These are phyloP conservation scores for Gnaphalium uliginosum DNA, from an alignment of 129 eudicot genomes.

Conservation along the genomic window DNA sequence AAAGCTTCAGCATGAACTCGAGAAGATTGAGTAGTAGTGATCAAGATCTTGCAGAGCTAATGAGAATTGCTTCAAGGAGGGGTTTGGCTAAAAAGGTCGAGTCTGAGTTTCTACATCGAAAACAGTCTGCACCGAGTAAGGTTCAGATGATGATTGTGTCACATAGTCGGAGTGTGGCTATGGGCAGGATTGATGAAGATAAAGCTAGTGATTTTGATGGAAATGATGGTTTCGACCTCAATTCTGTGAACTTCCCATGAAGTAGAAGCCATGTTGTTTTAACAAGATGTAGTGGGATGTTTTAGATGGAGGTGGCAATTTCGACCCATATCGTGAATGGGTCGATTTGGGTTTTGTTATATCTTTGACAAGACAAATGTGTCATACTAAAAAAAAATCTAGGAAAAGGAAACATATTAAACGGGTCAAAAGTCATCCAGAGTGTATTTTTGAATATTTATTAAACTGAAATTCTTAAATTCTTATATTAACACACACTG, in stretches of 20 bases:
- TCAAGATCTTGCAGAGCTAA: conserved; percentile 39
- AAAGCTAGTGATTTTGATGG: conserved; percentile 31
- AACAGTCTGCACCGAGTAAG: neutral
- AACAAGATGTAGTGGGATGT: neutral
- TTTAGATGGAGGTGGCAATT: neutral
- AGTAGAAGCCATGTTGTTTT: conserved; percentile 27
- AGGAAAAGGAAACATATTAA: neutral
- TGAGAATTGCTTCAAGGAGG: conserved; percentile 38
- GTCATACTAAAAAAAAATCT: neutral
- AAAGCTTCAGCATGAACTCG: conserved; percentile 37
- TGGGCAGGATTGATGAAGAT: conserved; percentile 54
- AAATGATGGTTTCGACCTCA: neutral
- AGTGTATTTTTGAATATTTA: neutral
- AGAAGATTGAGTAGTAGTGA: conserved; percentile 25
- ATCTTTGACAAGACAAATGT: neutral
- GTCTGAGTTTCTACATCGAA: conserved; percentile 22
- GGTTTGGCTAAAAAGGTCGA: conserved; percentile 29
- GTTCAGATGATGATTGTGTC: neutral
- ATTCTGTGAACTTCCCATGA: neutral
- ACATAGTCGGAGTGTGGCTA: conserved; percentile 39
- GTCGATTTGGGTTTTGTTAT: neutral
- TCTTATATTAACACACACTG: too few species aligned
- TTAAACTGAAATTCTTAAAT: neutral
- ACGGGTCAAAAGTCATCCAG: neutral
- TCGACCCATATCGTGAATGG: neutral